These are phyloP conservation scores for Pholiota microspora DNA, from an alignment of 768 basidiomycete genomes.

Conservation along the genomic window DNA sequence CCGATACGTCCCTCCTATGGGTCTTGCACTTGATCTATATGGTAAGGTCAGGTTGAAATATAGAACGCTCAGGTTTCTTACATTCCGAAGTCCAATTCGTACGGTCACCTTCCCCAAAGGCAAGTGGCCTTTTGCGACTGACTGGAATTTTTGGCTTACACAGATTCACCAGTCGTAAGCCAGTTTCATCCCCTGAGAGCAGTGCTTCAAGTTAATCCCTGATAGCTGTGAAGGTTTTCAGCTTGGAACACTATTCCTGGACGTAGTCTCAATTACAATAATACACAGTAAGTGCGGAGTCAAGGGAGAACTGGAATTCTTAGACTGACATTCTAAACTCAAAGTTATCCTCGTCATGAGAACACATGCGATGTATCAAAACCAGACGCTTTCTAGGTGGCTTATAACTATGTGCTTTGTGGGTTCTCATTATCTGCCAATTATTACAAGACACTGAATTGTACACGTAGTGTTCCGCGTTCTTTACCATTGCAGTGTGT, in stretches of 20 bases:
- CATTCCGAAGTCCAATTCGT: background rate
- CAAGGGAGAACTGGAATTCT: too few species aligned
- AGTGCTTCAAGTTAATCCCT: background rate
- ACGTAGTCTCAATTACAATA: constrained; percentile 7
- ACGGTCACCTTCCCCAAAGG: background rate
- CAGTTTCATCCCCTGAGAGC: background rate
- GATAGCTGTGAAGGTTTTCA: constrained; percentile 12
- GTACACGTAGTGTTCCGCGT: constrained; percentile 5
- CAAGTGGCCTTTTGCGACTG: too few species aligned
- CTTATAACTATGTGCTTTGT: constrained; percentile 5
- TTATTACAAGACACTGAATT: background rate
- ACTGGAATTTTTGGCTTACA: background rate
- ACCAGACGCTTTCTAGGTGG: constrained; percentile 1
- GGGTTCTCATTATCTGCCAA: background rate
- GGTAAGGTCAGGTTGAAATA: too few species aligned
- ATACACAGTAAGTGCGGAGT: constrained; percentile 11
- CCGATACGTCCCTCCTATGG: constrained; percentile 11
- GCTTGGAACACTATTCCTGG: constrained; percentile 2
- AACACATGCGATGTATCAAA: constrained; percentile 15
- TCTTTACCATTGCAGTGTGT: constrained; percentile 10
- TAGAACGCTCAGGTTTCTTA: too few species aligned
- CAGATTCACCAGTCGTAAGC: background rate
- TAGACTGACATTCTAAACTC: too few species aligned
- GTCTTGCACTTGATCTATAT: constrained; percentile 10
- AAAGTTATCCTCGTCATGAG: constrained; percentile 12